Conservation (phyloP, 352 stramenopile genomes). For the Globisporangium irregulare region DNA sequence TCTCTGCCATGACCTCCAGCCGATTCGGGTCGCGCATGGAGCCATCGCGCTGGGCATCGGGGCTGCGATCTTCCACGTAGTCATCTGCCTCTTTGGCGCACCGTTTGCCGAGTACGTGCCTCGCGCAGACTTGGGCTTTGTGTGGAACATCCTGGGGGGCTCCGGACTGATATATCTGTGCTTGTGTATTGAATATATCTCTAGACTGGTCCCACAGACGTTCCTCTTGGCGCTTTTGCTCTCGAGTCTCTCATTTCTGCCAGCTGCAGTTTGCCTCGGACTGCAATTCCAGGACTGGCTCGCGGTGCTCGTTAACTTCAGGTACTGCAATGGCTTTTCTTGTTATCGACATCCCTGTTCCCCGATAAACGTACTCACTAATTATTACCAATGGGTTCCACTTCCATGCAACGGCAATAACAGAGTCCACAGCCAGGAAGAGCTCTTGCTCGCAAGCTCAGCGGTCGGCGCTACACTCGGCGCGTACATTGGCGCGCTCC, state of each 20-base stretch:
- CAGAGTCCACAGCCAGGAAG: conserved; percentile 38
- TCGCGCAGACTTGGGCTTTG: background rate
- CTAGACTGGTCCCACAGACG: conserved; percentile 62
- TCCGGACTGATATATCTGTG: conserved; percentile 8
- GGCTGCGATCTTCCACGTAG: conserved; percentile 45
- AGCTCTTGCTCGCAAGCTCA: conserved; percentile 51
- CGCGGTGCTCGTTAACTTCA: conserved; percentile 50
- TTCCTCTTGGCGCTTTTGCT: conserved; percentile 59
- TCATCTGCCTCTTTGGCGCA: conserved; percentile 74
- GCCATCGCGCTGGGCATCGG: conserved; percentile 35
- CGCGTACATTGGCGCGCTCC: conserved; percentile 68
- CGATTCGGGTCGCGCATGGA: conserved; percentile 19
- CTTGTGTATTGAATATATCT: background rate
- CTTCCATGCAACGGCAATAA: background rate
- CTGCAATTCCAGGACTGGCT: conserved; percentile 37
- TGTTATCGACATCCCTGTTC: background rate
- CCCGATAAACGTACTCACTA: background rate
- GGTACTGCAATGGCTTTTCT: conserved; percentile 19
- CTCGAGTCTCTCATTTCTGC: conserved; percentile 41
- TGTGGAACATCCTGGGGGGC: no score
- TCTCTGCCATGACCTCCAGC: background rate
- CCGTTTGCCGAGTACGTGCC: conserved; percentile 51
- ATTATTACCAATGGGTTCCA: background rate
- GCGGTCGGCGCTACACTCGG: conserved; percentile 58
- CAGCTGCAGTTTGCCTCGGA: conserved; percentile 41